Conservation (phyloP, 1,139 yeast genomes). For the Taiozyma sp. region DNA sequence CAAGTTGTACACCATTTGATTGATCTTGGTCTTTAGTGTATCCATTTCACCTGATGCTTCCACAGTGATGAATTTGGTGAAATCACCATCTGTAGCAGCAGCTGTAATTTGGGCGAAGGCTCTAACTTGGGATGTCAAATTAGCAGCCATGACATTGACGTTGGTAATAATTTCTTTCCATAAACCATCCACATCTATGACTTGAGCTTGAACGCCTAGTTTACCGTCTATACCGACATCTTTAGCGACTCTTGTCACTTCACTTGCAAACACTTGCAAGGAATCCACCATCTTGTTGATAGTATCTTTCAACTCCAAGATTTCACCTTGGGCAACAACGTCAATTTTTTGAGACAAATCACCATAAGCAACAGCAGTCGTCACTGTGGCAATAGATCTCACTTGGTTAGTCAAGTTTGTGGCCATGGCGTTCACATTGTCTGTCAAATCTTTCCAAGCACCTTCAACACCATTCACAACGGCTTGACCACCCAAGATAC, state of each 20-base stretch:
- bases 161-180: conserved; percentile 90
- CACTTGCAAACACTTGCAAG: conserved; percentile 77
- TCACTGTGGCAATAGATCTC: conserved; percentile 82
- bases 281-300: conserved; percentile 88
- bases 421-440: conserved; percentile 90
- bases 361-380: conserved; percentile 88
- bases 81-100: conserved; percentile 90
- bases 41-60: conserved; percentile 94
- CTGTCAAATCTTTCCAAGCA: conserved; percentile 85
- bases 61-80: conserved; percentile 81
- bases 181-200: conserved; percentile 80
- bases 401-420: conserved; percentile 81
- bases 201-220: conserved; percentile 86
- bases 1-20: conserved; percentile 82
- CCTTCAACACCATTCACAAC: conserved; percentile 80
- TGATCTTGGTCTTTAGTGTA: conserved; percentile 81
- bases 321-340: conserved; percentile 86
- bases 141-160: conserved; percentile 88
- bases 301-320: conserved; percentile 69
- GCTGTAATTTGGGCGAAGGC: conserved; percentile 92
- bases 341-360: conserved; percentile 73
- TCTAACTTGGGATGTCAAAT: conserved; percentile 83
- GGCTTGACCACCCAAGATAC: conserved; percentile 85
- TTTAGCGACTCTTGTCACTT: conserved; percentile 82
- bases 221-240: conserved; percentile 92